Evolutionary conservation across 1,284 basidiomycete species (phyloP), one percentile per base, ranked within the genome.

Genomic region (Cutaneotrichosporon mucoides): DNA sequence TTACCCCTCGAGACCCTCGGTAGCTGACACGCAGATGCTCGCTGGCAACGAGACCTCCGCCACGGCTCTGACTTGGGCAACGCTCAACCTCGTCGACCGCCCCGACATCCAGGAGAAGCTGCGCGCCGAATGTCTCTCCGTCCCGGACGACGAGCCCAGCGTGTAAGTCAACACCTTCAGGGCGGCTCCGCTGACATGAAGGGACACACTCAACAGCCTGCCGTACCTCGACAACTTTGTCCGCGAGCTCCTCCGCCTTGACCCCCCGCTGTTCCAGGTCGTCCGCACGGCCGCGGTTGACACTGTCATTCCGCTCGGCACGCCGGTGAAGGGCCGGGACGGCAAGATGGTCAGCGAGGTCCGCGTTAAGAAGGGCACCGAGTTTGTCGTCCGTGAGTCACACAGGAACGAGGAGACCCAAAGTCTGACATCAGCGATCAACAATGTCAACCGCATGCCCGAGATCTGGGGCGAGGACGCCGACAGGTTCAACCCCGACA

Each of bases 11-110:
- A 43, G 6, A 60, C 59, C 1, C 9, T n/a, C n/a, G n/a, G n/a
- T n/a, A n/a, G n/a, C n/a, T n/a, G n/a, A n/a, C n/a, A n/a, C n/a
- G n/a, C 59, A 75, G 73, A 73, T 76, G 64, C 63, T 76, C 0
- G 75, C 76, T 1, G 90, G 90, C 0, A 87, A 91, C 72, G 89
- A 92, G 71, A 92, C 90, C 0, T 87, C 85, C 0, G 84, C 84
- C 0, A 85, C 84, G 0, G 85, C 86, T 0, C 78, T 88, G 1
- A 83, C 86, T 5, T 92, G 89, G 89, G 84, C 83, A 58, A 77
- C 90, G 1, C 86, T 86, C 70, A 82, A 84, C 34, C 83, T 91
- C 15, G 79, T 85, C 0, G 79, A 79, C 38, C 70, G 84, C 53
- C 83, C 81, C 0, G 77, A 77, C 1, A 76, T 81, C 6, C 90